Percentiles rank a stretch among this genome's conserved stretches.
Evolutionary conservation across 129 eudicot species (phyloP).

Genomic region (Chrysanthemum seticuspe): DNA sequence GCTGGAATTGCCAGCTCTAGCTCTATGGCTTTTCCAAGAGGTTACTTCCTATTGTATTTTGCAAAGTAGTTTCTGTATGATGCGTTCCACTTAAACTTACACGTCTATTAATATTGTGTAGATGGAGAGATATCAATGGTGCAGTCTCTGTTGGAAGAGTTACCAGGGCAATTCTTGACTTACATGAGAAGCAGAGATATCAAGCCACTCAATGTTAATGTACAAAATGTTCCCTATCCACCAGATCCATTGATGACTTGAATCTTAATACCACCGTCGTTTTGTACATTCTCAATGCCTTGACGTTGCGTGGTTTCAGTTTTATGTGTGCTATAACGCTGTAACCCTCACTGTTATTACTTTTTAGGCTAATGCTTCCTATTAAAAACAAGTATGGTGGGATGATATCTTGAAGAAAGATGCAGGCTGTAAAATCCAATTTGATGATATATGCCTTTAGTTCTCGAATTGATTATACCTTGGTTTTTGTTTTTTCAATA

Average conservation of each 20-base stretch:
- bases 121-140: conserved; percentile 73
- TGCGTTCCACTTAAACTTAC: neutral
- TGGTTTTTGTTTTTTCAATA: too few species aligned
- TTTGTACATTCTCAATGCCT: neutral
- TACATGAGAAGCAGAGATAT: conserved; percentile 86
- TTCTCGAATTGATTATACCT: neutral
- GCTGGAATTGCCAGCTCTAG: too few species aligned
- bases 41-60: neutral
- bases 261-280: neutral
- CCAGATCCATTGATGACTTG: conserved; percentile 15
- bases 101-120: conserved; percentile 29
- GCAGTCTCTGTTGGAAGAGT: conserved; percentile 78
- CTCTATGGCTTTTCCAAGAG: neutral
- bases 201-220: conserved; percentile 42
- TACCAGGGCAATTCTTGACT: conserved; percentile 84
- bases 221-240: conserved; percentile 2
- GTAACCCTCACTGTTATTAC: too few species aligned
- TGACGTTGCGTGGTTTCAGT: neutral
- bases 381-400: neutral
- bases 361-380: neutral
- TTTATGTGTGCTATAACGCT: neutral
- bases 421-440: neutral
- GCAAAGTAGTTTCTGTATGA: neutral
- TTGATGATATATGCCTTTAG: neutral
- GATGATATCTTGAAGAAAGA: neutral